Base-by-base conservation (phyloP, 805 yeast species). In the Saccharomycopsis sp. region DNA sequence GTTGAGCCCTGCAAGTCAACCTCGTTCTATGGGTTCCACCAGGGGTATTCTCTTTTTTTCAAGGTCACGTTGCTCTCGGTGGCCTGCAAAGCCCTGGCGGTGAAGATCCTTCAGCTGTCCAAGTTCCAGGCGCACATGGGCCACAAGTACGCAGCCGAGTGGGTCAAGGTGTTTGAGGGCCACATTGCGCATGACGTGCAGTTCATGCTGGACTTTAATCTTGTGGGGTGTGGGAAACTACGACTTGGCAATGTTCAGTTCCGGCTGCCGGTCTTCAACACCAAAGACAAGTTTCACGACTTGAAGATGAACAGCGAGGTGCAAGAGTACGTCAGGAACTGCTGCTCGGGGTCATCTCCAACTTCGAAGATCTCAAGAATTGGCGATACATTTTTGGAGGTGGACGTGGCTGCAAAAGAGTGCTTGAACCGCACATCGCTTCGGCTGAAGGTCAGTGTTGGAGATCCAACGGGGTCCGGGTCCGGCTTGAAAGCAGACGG, bases 201-300 rank as follows among this genome's bases (percentile, higher is more conserved):
- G 53, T 86, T 89, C 53, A 57, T 85, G 20, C 67, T 82, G 0
- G 98, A 92, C 54, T 86, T 70, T 59, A 88, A 89, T 53, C 58
- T 89, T 22, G 84, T 69, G 54, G 94, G 95, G 1, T 84, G 96
- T 57, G 77, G 79, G 4, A 84, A 94, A 89, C 45, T 88, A 17
- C 60, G 68, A 13, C 42, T 79, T 1, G 51, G 55, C 2, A 27
- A 20, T 13, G 9, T 71, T 18, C 69, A 60, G 47, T 80, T 81
- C 55, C 56, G 95, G 39, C 53, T 61, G 3, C 92, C 94, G 0
- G 50, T 77, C 6, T 41, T 71, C 34, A 25, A 35, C 20, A 23
- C 36, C 10, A 31, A 22, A 4, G 48, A 46, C 34, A 38, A 32
- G 18, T 41, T 47, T 27, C 29, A 39, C 20, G 29, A 29, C 30